Percentiles rank a stretch among this genome's conserved stretches.
Conservation (phyloP, 2,329 filamentous ascomycete genomes). For the Xylariomycetidae sp. region DNA sequence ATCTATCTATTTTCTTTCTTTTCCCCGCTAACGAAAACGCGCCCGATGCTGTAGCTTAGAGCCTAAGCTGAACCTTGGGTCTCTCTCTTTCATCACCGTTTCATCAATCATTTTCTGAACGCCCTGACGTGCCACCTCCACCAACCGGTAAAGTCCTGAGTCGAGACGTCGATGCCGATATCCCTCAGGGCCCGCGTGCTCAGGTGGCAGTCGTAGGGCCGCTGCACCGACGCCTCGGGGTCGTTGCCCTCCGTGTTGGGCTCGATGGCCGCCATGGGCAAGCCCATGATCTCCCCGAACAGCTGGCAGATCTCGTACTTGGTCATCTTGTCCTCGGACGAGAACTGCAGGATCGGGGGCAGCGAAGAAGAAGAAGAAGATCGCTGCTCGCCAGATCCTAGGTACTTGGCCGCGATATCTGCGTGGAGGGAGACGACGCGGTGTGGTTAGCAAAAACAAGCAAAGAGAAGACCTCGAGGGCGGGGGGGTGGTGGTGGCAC, state of each 20-base stretch:
- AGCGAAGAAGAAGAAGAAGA: too few species aligned
- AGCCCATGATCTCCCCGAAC: constrained; percentile 74
- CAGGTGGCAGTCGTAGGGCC: constrained; percentile 85
- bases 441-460: constrained; percentile 9
- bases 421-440: too few species aligned
- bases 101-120: constrained; percentile 45
- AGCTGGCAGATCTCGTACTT: constrained; percentile 84
- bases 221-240: constrained; percentile 64
- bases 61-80: too few species aligned
- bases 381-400: constrained; percentile 42
- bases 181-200: constrained; percentile 70
- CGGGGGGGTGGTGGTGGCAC: constrained; percentile 1
- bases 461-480: too few species aligned
- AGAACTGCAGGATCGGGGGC: constrained; percentile 75
- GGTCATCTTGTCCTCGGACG: constrained; percentile 78
- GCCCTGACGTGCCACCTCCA: constrained; percentile 65
- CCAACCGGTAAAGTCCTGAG: constrained; percentile 74
- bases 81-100: too few species aligned
- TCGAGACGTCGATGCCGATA: constrained; percentile 69
- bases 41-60: too few species aligned
- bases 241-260: constrained; percentile 69
- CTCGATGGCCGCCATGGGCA: constrained; percentile 64
- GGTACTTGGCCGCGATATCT: constrained; percentile 70
- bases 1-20: too few species aligned
- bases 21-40: too few species aligned